Evolutionary conservation across 768 basidiomycete species (phyloP), one percentile per base, ranked within the genome.

Genomic region (Royoungia palumana): DNA sequence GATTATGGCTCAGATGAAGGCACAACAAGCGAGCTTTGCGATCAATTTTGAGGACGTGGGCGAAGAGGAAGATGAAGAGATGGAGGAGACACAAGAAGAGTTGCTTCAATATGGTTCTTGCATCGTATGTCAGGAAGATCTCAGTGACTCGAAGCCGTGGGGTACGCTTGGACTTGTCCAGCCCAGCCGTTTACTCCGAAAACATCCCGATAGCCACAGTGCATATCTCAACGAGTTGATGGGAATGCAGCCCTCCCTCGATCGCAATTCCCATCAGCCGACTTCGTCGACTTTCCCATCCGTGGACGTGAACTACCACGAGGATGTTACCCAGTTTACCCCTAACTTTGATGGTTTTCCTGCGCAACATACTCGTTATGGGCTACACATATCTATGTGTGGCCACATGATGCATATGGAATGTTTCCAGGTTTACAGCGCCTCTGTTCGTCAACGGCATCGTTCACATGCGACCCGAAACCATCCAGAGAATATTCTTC

Each of bases 351-450:
- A 89, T 56, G 87, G 83, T 0, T 89, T 89, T 64, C 82, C 87
- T 0, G 56, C 79, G 0, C 75, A 78, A 34, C 81, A 81, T 52
- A 87, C 87, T 2, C 83, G 85, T 22, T 95, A 95, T 63, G 94
- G 94, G 2, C 73, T 97, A 12, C 78, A 94, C 61, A 72, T 85
- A 10, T 93, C 94, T 1, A 85, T 92, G 34, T 98, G 95, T 67
- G 92, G 86, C 27, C 96, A 98, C 63, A 82, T 94, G 77, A 98
- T 99, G 94, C 96, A 99, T 69, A 70, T 94, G 53, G 82, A 87
- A 35, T 98, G 96, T 69, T 95, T 97, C 74, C 85, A 87, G 41
- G 85, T 86, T 2, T 98, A 97, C 67, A 93, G 81, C 55, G 65
- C 78, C 2, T 94, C 94, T 16, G 85, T 97, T 45, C 80, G 90